These are phyloP conservation scores for Pseudogymnoascus sp. DNA, from an alignment of 2,329 filamentous ascomycete species.

Conservation along the genomic window DNA sequence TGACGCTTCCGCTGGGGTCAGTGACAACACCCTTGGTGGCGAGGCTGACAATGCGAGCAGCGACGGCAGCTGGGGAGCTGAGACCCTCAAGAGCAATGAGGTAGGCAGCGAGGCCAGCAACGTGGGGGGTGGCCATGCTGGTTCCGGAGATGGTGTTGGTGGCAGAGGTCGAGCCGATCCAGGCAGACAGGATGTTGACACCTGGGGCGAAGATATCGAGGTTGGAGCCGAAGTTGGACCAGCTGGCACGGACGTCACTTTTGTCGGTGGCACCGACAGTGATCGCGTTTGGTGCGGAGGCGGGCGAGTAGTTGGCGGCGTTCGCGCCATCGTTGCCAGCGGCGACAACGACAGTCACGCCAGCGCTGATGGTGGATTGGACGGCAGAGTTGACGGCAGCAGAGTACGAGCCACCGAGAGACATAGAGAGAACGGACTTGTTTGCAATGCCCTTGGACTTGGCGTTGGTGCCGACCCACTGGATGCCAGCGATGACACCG, in stretches of 20 bases:
- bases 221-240: slow-evolving; percentile 42
- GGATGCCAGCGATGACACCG: slow-evolving; percentile 31
- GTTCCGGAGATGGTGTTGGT: slow-evolving; percentile 50
- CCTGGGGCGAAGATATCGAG: slow-evolving; percentile 47
- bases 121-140: slow-evolving; percentile 53
- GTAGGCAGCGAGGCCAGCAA: slow-evolving; percentile 53
- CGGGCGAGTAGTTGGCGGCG: slow-evolving; percentile 37
- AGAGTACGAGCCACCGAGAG: slow-evolving; percentile 40
- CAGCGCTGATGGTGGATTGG: slow-evolving; percentile 35
- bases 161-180: slow-evolving; percentile 35
- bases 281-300: slow-evolving; percentile 38
- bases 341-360: slow-evolving; percentile 45
- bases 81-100: slow-evolving; percentile 40
- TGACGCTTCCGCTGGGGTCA: slow-evolving; percentile 37
- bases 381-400: slow-evolving; percentile 43
- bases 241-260: slow-evolving; percentile 33
- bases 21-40: slow-evolving; percentile 35
- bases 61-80: slow-evolving; percentile 39
- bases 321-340: slow-evolving; percentile 44
- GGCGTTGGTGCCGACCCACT: slow-evolving; percentile 29
- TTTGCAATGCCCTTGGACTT: slow-evolving; percentile 12
- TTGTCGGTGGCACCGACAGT: slow-evolving; percentile 45
- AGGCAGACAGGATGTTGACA: slow-evolving; percentile 38
- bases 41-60: slow-evolving; percentile 37
- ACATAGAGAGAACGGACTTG: slow-evolving; percentile 48